Conservation (phyloP, 768 basidiomycete species). For the Lactarius akahatsu region DNA sequence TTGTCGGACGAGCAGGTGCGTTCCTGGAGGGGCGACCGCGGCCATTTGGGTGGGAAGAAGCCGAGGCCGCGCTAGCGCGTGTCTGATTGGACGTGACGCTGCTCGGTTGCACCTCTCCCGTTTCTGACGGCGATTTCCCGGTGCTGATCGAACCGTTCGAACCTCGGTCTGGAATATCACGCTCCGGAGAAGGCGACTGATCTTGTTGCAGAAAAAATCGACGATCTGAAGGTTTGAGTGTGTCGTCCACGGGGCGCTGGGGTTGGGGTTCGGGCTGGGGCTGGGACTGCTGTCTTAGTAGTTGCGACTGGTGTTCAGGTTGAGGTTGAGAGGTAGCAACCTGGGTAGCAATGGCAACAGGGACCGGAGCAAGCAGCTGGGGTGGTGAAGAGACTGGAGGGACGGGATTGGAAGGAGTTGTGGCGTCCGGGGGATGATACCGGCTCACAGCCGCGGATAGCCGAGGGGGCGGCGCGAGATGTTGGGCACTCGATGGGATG, state of each 20-base stretch:
- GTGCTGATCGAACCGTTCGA: slow-evolving; percentile 38
- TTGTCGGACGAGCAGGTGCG: slow-evolving; percentile 18
- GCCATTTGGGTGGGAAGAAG: slow-evolving; percentile 27
- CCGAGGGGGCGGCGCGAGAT: slow-evolving; percentile 34
- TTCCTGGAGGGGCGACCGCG: slow-evolving; percentile 31
- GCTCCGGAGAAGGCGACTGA: slow-evolving; percentile 44
- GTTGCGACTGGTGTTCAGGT: background rate
- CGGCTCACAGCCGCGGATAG: slow-evolving; percentile 28
- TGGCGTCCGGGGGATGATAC: slow-evolving; percentile 19
- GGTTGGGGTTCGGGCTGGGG: background rate
- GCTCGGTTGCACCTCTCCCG: slow-evolving; percentile 37
- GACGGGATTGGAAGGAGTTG: slow-evolving; percentile 27
- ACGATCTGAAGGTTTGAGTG: slow-evolving; percentile 41
- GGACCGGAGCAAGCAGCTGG: slow-evolving; percentile 42
- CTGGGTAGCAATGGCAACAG: slow-evolving; percentile 28
- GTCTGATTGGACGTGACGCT: slow-evolving; percentile 40
- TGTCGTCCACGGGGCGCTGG: slow-evolving; percentile 32
- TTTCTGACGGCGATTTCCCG: slow-evolving; percentile 32
- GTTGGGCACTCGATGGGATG: slow-evolving; percentile 35
- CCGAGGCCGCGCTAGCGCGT: slow-evolving; percentile 35
- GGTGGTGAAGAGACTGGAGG: slow-evolving; percentile 38
- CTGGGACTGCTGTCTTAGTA: background rate
- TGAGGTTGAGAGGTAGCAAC: background rate
- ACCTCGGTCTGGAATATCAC: slow-evolving; percentile 30
- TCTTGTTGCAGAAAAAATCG: slow-evolving; percentile 46